Base-by-base conservation (phyloP, 495 filamentous ascomycete genomes). In the Immersiella caudata region DNA sequence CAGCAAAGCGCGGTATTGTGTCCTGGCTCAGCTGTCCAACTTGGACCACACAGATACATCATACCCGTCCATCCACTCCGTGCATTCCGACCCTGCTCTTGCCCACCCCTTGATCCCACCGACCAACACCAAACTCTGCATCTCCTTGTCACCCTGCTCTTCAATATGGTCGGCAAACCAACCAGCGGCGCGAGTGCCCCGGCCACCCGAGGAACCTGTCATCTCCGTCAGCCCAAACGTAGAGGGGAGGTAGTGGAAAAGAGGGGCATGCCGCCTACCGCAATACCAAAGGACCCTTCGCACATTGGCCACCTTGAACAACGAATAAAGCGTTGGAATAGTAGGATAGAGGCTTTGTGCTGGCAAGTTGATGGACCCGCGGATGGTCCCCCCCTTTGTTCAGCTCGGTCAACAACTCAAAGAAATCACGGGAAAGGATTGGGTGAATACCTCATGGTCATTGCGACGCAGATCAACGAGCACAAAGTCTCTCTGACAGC, bases 31-130 rank as follows among this genome's bases (percentile, higher is more conserved):
- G n/a, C n/a, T n/a, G 29, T 8, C 29, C 29, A 33, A 8, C 29
- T 33, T 33, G 3, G 29, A 33, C 40, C 40, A 46, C 2, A 46
- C 40, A 4, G 52, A n/a, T 22, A 7, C 79, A 60, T 89, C 84
- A 77, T 86, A 90, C 50, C 77, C 89, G 61, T 86, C 83, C 80
- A 91, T 87, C 75, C 79, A 77, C 59, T 76, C 69, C 1, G 83
- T 79, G 75, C 83, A 88, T 66, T 88, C 84, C 1, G 69, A 72
- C 1, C 89, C 90, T 7, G 80, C 83, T 0, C 65, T 75, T 24
- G 76, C 89, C 90, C 89, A 92, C 0, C 88, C 89, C 54, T 83
- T 85, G 68, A 92, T 86, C 0, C 90, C 90, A 0, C 80, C 89
- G 16, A 78, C 68, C 1, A 92, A 80, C 6, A 83, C 80, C 61